phyloP scores from a whole-genome alignment of 2,329 filamentous ascomycete species.

The Cladosporium sp. region DNA sequence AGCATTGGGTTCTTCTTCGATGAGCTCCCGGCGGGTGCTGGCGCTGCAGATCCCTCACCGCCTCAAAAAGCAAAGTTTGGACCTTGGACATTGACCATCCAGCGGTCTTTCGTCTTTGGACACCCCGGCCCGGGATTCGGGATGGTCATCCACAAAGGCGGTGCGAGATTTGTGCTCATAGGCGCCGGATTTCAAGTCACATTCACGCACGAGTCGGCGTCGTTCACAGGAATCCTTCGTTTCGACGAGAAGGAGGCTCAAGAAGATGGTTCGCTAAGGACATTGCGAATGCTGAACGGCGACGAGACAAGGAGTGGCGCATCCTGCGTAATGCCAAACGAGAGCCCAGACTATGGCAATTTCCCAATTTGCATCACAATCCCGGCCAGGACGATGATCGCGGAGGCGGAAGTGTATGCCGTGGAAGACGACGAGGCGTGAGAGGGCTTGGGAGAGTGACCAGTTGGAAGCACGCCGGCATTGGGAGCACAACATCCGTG shows the following conservation, averaged over 20 bases:
- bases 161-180: conserved; percentile 38
- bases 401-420: conserved; percentile 36
- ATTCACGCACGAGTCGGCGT: conserved; percentile 28
- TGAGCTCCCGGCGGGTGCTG: conserved; percentile 22
- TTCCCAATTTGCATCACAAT: conserved; percentile 52
- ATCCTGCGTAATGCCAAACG: conserved; percentile 50
- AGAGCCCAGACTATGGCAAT: conserved; percentile 51
- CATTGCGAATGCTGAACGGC: conserved; percentile 35
- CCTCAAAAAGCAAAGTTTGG: conserved; percentile 30
- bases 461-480: no score
- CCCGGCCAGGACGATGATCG: conserved; percentile 46
- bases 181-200: conserved; percentile 41
- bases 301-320: conserved; percentile 45
- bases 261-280: conserved; percentile 33
- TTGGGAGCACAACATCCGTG: no score
- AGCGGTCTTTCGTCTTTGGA: conserved; percentile 43
- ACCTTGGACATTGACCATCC: conserved; percentile 30
- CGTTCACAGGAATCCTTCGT: conserved; percentile 40
- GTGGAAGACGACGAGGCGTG: neutral
- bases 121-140: conserved; percentile 36
- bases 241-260: conserved; percentile 38
- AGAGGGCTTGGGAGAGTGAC: neutral
- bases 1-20: conserved; percentile 42
- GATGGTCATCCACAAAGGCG: conserved; percentile 38
- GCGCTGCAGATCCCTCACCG: conserved; percentile 27